These are phyloP conservation scores for Epichloe hybrida DNA, from an alignment of 2,329 filamentous ascomycete genomes.

Conservation along the genomic window DNA sequence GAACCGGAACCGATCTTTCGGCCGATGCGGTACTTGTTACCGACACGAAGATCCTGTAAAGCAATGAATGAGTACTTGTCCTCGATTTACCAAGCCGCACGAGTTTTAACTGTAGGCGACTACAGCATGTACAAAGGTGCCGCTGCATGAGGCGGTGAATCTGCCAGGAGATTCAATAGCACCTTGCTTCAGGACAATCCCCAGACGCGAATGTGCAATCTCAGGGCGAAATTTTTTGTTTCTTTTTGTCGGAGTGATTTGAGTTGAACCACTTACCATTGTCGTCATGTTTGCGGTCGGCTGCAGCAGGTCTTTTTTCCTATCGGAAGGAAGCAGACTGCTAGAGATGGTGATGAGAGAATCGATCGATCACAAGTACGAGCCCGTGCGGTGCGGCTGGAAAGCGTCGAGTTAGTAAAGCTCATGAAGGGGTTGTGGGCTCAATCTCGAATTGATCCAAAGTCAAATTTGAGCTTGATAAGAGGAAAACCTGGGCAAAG, in stretches of 20 bases:
- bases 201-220: too few species aligned
- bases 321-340: conserved; percentile 9
- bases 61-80: not conserved
- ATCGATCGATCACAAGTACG: not conserved
- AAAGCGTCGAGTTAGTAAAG: not conserved
- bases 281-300: conserved; percentile 31
- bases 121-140: too few species aligned
- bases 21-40: conserved; percentile 99
- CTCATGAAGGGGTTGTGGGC: not conserved
- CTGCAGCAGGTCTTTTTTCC: conserved; percentile 11
- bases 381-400: not conserved
- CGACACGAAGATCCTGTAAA: conserved; percentile 84
- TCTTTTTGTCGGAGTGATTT: not conserved
- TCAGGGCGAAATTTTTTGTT: too few species aligned
- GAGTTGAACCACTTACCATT: conserved; percentile 28
- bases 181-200: too few species aligned
- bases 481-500: not conserved
- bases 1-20: conserved; percentile 96
- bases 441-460: not conserved
- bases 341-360: not conserved
- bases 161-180: too few species aligned
- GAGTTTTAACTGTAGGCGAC: too few species aligned
- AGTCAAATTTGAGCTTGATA: not conserved
- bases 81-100: not conserved
- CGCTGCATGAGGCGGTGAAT: too few species aligned